Evolutionary conservation across 2,329 filamentous ascomycete species (phyloP), one percentile per base, ranked within the genome.

Genomic region (Pseudogymnoascus sp.): DNA sequence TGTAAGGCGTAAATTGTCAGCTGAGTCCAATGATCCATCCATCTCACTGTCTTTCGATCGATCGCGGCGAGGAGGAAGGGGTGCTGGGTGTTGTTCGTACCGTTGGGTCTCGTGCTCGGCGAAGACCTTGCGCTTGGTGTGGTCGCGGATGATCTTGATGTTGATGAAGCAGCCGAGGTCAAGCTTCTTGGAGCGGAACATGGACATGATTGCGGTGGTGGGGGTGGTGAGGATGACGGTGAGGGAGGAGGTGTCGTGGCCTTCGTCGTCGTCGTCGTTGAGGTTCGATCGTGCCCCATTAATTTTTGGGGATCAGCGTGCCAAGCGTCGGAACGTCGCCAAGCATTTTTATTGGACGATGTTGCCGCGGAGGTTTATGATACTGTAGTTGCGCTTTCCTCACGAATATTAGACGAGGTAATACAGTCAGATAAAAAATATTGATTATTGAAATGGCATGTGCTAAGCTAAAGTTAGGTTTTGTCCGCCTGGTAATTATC

Each of bases 71-170:
- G n/a, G n/a, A 13, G 57, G 57, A 43, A 63, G 43, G 45, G 60
- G 41, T 51, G 16, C n/a, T n/a, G n/a, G n/a, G n/a, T n/a, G 63
- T 62, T 23, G 8, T 6, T 13, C 67, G 39, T 71, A 74, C 93
- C 93, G 89, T 79, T 97, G 90, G 4, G 92, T 86, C 80, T 99
- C 95, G 74, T 89, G 81, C 75, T 92, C 83, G 74, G 89, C 90
- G 73, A 93, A 97, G 65, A 92, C 90, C 80, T 96, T 93, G 73
- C 95, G 90, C 85, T 98, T 99, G 63, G 92, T 93, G 80, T 98
- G 92, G 78, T 99, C 95, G 72, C 95, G 91, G 75, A 99, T 89
- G 69, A 90, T 85, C 70, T 89, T 88, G 75, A 89, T 85, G 74
- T 97, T 97, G 79, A 96, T 78, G 74, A 90, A 96, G 75, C 91